Percentiles rank a stretch among this genome's conserved stretches.
These are phyloP conservation scores for Pichia sp. DNA, from an alignment of 1,139 yeast genomes.

Conservation along the genomic window DNA sequence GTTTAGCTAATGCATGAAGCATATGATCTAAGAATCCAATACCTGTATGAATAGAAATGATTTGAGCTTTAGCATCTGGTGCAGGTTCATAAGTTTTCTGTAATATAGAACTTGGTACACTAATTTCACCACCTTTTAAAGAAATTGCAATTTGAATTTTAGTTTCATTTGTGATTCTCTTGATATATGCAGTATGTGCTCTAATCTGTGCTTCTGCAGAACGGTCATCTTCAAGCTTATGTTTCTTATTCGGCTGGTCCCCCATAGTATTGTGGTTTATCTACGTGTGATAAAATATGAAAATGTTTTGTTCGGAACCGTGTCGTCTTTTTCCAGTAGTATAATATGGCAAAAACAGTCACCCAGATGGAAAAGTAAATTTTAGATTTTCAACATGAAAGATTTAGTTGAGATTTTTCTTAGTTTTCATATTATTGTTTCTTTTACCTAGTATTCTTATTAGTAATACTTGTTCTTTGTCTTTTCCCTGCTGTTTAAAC, in stretches of 20 bases:
- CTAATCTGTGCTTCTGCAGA: conserved; percentile 7
- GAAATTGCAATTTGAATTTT: conserved; percentile 81
- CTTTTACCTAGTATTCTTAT: too few species aligned
- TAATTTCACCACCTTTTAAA: conserved; percentile 75
- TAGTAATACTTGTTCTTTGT: too few species aligned
- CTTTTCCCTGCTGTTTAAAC: too few species aligned
- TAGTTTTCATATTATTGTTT: too few species aligned
- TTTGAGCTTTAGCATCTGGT: conserved; percentile 40
- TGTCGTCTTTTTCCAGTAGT: background rate
- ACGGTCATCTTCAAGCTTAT: conserved; percentile 15
- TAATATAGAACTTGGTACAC: conserved; percentile 51
- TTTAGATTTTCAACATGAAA: too few species aligned
- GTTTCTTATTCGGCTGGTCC: conserved; percentile 14
- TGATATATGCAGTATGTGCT: conserved; percentile 45
- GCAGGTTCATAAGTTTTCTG: conserved; percentile 17
- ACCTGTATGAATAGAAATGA: conserved; percentile 80
- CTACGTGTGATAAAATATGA: too few species aligned
- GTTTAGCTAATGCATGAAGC: conserved; percentile 96
- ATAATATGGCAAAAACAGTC: too few species aligned
- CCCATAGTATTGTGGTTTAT: too few species aligned
- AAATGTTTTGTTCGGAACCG: conserved; percentile 1
- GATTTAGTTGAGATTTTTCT: too few species aligned
- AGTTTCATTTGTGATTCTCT: conserved; percentile 85
- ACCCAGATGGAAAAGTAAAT: too few species aligned
- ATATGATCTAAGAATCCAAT: conserved; percentile 94